A percentile compares a stretch with the other conserved stretches of the same genome.
Evolutionary conservation across 2,329 filamentous ascomycete species (phyloP).

Genomic region (Plectosphaerella plurivora): DNA sequence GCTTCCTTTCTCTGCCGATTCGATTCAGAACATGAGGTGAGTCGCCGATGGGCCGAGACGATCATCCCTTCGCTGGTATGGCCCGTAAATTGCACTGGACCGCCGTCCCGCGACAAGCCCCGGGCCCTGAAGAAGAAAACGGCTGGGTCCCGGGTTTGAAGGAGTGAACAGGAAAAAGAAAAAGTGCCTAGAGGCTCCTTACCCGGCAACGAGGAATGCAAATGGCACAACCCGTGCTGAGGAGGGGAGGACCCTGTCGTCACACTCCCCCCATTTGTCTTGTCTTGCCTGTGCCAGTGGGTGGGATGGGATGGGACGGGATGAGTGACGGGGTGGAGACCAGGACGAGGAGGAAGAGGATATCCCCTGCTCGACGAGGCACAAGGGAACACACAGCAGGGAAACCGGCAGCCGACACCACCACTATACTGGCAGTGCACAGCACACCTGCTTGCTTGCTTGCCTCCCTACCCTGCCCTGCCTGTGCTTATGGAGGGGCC

Average conservation of each 20-base stretch:
- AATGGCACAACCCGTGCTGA: not conserved
- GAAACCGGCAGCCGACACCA: too few relatives aligned
- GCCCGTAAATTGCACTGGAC: not conserved
- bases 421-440: too few relatives aligned
- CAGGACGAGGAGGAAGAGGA: not conserved
- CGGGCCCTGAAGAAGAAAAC: not conserved
- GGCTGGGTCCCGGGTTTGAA: not conserved
- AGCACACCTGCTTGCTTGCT: not conserved
- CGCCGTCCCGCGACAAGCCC: not conserved
- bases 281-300: not conserved
- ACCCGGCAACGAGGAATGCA: conserved; percentile 4
- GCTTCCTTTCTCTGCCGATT: too few relatives aligned
- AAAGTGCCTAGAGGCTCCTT: not conserved
- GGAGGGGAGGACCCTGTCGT: conserved; percentile 3
- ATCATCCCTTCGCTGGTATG: not conserved
- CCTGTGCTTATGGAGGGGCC: too few relatives aligned
- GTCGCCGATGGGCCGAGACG: not conserved
- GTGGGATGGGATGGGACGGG: not conserved
- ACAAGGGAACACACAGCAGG: too few relatives aligned
- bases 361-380: too few relatives aligned
- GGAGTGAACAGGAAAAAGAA: not conserved
- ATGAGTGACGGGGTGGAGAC: not conserved
- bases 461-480: not conserved
- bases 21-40: too few relatives aligned
- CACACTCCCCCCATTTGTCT: not conserved